These are phyloP conservation scores for Dipteronia dyeriana DNA, from an alignment of 345 rosid genomes.

Conservation along the genomic window DNA sequence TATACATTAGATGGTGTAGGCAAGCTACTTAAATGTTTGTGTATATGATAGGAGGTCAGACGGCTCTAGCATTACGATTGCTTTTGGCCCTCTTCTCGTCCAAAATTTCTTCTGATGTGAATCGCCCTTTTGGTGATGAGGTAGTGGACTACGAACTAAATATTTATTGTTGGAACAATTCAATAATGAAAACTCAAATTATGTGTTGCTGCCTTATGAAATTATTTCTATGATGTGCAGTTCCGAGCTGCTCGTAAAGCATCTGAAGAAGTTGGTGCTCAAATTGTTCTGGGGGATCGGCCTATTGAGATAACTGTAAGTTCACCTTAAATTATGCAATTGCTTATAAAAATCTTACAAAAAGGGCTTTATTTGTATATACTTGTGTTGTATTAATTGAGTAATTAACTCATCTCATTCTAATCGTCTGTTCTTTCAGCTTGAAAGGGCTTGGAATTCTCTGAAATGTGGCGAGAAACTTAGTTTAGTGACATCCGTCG, in stretches of 20 bases:
- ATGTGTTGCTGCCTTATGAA: background rate
- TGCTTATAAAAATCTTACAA: background rate
- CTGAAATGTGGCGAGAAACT: slow-evolving; percentile 57
- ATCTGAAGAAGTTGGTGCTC: slow-evolving; percentile 86
- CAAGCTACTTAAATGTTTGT: slow-evolving; percentile 13
- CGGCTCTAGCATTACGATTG: slow-evolving; percentile 81
- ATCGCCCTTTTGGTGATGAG: slow-evolving; percentile 88
- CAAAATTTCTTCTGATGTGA: slow-evolving; percentile 66
- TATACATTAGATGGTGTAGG: background rate
- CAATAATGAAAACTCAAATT: background rate
- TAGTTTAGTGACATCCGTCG: slow-evolving; percentile 44
- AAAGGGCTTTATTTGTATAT: background rate
- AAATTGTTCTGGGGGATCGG: slow-evolving; percentile 83
- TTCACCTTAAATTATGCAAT: background rate
- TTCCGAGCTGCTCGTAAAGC: slow-evolving; percentile 82
- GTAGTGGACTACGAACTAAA: slow-evolving; percentile 28
- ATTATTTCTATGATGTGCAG: slow-evolving; percentile 36
- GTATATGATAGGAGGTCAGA: slow-evolving; percentile 66
- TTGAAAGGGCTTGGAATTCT: slow-evolving; percentile 82
- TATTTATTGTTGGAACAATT: background rate
- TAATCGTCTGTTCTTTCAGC: slow-evolving; percentile 35
- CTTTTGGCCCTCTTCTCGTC: slow-evolving; percentile 86
- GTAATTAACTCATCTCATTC: background rate
- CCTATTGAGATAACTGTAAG: slow-evolving; percentile 85
- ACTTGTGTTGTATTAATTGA: background rate